A percentile compares a stretch with the other conserved stretches of the same genome.
These are phyloP conservation scores for Microcos paniculata DNA, from an alignment of 345 rosid genomes.

Conservation along the genomic window DNA sequence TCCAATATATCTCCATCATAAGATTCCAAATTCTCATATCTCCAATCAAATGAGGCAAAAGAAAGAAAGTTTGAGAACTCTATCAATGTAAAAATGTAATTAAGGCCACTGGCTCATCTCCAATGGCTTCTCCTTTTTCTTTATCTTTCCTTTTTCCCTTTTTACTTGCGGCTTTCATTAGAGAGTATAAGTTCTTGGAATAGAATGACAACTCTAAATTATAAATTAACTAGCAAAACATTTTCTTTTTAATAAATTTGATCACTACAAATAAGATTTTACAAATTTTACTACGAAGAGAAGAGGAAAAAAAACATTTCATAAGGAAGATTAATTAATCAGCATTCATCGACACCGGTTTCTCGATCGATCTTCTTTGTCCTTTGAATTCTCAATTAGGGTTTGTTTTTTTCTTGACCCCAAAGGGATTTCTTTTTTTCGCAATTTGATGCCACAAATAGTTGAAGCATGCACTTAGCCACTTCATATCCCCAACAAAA, in stretches of 20 bases:
- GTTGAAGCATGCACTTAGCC: not conserved
- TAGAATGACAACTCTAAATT: not conserved
- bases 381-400: slow-evolving; percentile 9
- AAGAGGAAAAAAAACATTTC: not conserved
- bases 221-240: slow-evolving; percentile 19
- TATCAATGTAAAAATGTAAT: not conserved
- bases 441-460: slow-evolving; percentile 16
- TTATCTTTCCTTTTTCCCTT: not conserved
- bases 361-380: not conserved
- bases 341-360: not conserved
- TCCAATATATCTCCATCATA: not conserved
- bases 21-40: not conserved
- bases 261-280: slow-evolving; percentile 37
- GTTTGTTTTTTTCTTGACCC: not conserved
- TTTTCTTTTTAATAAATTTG: slow-evolving; percentile 19
- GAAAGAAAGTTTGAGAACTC: not conserved
- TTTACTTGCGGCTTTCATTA: not conserved
- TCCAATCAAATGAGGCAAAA: not conserved
- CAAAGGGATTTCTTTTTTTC: not conserved
- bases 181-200: slow-evolving; percentile 17
- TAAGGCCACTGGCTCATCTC: not conserved
- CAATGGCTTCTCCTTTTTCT: not conserved
- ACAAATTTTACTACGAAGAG: slow-evolving; percentile 31
- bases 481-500: slow-evolving; percentile 69
- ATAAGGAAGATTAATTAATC: slow-evolving; percentile 23